Evolutionary conservation across 352 stramenopile species (phyloP), one percentile per base, ranked within the genome.

Genomic region (Phytophthora brassicae): DNA sequence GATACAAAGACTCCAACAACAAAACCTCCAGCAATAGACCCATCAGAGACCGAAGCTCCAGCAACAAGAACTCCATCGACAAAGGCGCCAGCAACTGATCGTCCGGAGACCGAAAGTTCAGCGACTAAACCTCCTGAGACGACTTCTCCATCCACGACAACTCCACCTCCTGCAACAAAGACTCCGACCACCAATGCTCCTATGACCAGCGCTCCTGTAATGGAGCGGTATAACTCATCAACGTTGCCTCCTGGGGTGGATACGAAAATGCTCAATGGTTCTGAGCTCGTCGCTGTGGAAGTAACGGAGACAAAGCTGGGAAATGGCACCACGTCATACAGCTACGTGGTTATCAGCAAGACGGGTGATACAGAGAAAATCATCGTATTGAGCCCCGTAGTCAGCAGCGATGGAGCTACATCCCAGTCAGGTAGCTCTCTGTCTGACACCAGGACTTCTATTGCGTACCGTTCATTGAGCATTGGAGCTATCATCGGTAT

Each of bases 271-370:
- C 70, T 82, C 17, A 65, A 74, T 9, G 74, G 70, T 4, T 64
- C 67, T 3, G 48, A 79, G 23, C 70, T 82, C 13, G 57, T 78
- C 17, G 57, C 35, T 7, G 70, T 82, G 9, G 65, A 82, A 42
- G 66, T 74, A n/a, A 76, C 71, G 0, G 70, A 65, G 28, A 72
- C 63, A 8, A 68, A 47, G 9, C 33, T 60, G 1, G 50, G 31
- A 4, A 45, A 76, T n/a, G 67, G 68, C 17, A 66, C 56, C 22
- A 76, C 56, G 16, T 66, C 59, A 0, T 66, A 72, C 38, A 70
- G 48, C 45, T 82, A 82, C 53, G 64, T 65, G 16, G 66, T 79
- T 35, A 58, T 82, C 60, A 68, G 72, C 8, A 65, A 60, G 48
- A 56, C 35, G 2, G 72, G 65, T 14, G 49, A 58, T 5, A 58